phyloP scores from a whole-genome alignment of 2,329 filamentous ascomycete genomes.

The Alternaria alternata region DNA sequence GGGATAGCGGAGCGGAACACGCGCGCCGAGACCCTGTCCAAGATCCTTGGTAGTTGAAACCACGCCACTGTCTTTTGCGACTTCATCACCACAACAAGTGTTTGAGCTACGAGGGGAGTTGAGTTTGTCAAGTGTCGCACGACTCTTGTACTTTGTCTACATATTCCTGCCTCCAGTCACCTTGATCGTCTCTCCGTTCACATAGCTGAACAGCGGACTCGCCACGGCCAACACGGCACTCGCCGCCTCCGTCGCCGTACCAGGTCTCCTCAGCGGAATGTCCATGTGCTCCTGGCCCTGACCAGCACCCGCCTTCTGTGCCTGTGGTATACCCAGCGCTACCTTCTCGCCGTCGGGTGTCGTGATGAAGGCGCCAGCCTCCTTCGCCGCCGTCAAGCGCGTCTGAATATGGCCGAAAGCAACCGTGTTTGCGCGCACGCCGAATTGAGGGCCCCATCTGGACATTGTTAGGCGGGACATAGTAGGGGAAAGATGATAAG shows the following conservation, averaged over 20 bases:
- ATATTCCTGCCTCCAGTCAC: slow-evolving; percentile 79
- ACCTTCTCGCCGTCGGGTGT: slow-evolving; percentile 72
- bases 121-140: background rate
- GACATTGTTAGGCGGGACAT: slow-evolving; percentile 13
- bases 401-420: slow-evolving; percentile 86
- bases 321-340: slow-evolving; percentile 52
- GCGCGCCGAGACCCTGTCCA: slow-evolving; percentile 22
- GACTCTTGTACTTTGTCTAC: slow-evolving; percentile 47
- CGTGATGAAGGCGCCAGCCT: slow-evolving; percentile 79
- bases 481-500: background rate
- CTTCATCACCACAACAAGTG: slow-evolving; percentile 12
- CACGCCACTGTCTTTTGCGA: background rate
- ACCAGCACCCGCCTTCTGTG: slow-evolving; percentile 53
- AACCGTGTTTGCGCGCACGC: slow-evolving; percentile 82
- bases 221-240: slow-evolving; percentile 78
- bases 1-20: slow-evolving; percentile 28
- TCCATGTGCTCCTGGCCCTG: slow-evolving; percentile 62
- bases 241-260: slow-evolving; percentile 81
- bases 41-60: slow-evolving; percentile 28
- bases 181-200: slow-evolving; percentile 85
- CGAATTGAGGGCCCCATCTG: slow-evolving; percentile 80
- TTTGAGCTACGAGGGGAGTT: slow-evolving; percentile 8
- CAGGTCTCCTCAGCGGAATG: slow-evolving; percentile 80
- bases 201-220: slow-evolving; percentile 84
- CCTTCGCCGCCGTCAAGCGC: slow-evolving; percentile 82